phyloP scores from a whole-genome alignment of 768 basidiomycete genomes.

The Symmetrospora coprosmae region DNA sequence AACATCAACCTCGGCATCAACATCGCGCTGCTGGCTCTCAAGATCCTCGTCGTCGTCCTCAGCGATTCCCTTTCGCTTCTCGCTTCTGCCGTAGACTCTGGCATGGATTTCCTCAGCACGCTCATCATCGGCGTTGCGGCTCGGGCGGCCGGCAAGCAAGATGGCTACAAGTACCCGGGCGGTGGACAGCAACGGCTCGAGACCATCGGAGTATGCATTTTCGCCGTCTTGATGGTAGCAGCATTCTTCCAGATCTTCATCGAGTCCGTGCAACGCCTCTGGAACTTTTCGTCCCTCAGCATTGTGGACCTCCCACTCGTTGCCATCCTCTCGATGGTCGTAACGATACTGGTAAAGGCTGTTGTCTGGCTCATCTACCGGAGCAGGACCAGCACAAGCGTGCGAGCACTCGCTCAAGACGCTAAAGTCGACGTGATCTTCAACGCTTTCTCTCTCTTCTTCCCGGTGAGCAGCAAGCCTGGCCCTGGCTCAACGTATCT shows the following conservation, averaged over 20 bases:
- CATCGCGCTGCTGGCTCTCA: slow-evolving; percentile 37
- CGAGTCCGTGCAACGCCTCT: slow-evolving; percentile 37
- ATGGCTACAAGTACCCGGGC: slow-evolving; percentile 34
- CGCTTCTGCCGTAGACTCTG: slow-evolving; percentile 39
- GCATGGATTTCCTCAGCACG: slow-evolving; percentile 39
- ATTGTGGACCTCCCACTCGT: slow-evolving; percentile 24
- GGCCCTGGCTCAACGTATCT: neutral
- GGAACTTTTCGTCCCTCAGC: slow-evolving; percentile 28
- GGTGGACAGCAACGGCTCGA: slow-evolving; percentile 38
- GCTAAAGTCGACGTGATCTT: slow-evolving; percentile 40
- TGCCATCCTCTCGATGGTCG: slow-evolving; percentile 34
- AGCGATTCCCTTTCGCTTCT: slow-evolving; percentile 40
- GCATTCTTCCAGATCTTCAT: slow-evolving; percentile 37
- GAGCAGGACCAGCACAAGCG: slow-evolving; percentile 2
- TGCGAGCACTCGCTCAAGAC: slow-evolving; percentile 39
- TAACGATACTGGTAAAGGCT: slow-evolving; percentile 38
- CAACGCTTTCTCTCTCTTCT: slow-evolving; percentile 40
- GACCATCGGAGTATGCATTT: slow-evolving; percentile 40
- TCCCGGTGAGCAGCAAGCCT: slow-evolving; percentile 35
- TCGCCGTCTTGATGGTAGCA: slow-evolving; percentile 40
- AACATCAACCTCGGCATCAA: slow-evolving; percentile 35
- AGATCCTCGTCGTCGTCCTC: slow-evolving; percentile 38
- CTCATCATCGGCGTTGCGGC: slow-evolving; percentile 39
- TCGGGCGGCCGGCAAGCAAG: slow-evolving; percentile 33
- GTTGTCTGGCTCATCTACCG: slow-evolving; percentile 31